These are phyloP conservation scores for Musa acuminata DNA, from an alignment of 176 grass and related monocot species.

Conservation along the genomic window DNA sequence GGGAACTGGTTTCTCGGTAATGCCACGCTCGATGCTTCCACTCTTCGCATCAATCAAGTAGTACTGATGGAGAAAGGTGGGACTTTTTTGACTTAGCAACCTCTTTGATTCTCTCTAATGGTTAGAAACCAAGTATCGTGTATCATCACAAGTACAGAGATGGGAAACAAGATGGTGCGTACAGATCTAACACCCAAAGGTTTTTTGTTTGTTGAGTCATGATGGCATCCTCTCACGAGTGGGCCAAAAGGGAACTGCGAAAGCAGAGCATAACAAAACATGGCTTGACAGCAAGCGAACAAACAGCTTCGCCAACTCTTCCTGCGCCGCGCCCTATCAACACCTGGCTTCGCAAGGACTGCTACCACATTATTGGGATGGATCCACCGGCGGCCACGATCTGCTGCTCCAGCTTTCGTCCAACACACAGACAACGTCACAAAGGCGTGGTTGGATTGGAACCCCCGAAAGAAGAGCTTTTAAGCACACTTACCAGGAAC, in stretches of 20 bases:
- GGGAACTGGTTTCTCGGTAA: too few relatives aligned
- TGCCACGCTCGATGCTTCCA: too few relatives aligned
- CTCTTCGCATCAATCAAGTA: too few relatives aligned
- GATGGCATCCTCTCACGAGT: too few relatives aligned
- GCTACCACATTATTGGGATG: constrained; percentile 29
- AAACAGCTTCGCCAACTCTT: background rate
- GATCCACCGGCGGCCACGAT: constrained; percentile 31
- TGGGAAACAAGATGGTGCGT: background rate
- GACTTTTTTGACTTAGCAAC: too few relatives aligned
- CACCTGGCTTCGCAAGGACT: background rate
- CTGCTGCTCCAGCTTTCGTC: constrained; percentile 32
- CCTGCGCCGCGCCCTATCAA: background rate
- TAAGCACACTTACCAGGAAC: constrained; percentile 21
- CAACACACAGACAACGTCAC: background rate
- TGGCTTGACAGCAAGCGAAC: background rate
- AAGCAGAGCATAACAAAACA: background rate
- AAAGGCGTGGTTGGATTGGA: background rate
- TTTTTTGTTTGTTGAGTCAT: background rate
- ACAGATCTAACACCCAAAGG: background rate
- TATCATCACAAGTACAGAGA: background rate
- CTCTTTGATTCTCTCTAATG: too few relatives aligned
- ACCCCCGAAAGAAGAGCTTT: background rate
- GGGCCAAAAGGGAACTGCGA: background rate
- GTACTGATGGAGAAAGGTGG: too few relatives aligned
- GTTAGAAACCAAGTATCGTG: too few relatives aligned